These are phyloP conservation scores for Haematococcus lacustris DNA, from an alignment of 139 green algal species.

Conservation along the genomic window DNA sequence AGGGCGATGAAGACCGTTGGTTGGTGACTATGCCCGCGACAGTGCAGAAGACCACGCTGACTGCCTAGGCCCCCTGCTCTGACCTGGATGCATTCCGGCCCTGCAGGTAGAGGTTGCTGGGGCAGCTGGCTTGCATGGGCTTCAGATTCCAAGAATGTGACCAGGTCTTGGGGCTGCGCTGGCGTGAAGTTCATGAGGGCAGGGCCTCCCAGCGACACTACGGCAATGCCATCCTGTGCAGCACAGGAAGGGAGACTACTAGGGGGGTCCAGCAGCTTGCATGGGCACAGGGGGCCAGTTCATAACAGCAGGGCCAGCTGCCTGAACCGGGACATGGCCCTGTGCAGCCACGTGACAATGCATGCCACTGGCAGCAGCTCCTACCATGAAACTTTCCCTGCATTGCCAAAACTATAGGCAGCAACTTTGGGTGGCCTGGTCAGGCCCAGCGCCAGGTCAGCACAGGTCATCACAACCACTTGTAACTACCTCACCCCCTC, in stretches of 20 bases:
- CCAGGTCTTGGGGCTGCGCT: not conserved
- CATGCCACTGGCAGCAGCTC: too few species aligned
- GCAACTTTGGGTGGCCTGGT: too few species aligned
- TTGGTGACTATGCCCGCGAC: not conserved
- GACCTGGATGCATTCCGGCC: not conserved
- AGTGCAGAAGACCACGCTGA: not conserved
- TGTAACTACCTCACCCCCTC: too few species aligned
- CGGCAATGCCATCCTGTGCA: not conserved
- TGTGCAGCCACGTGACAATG: too few species aligned
- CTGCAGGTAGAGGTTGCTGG: not conserved
- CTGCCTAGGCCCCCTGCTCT: not conserved
- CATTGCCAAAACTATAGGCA: not conserved
- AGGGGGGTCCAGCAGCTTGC: not conserved
- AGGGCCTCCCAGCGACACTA: not conserved
- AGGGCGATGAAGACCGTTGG: too few species aligned
- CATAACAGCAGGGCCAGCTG: too few species aligned
- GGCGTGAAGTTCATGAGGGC: not conserved
- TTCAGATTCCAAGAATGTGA: not conserved
- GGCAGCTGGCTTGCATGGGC: not conserved
- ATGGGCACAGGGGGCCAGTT: too few species aligned
- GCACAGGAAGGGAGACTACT: not conserved
- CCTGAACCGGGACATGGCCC: too few species aligned
- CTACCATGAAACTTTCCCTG: not conserved
- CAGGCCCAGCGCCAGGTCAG: too few species aligned
- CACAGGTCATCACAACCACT: too few species aligned